Evolutionary conservation across 768 basidiomycete species (phyloP).

Genomic region (Boletus sp.): DNA sequence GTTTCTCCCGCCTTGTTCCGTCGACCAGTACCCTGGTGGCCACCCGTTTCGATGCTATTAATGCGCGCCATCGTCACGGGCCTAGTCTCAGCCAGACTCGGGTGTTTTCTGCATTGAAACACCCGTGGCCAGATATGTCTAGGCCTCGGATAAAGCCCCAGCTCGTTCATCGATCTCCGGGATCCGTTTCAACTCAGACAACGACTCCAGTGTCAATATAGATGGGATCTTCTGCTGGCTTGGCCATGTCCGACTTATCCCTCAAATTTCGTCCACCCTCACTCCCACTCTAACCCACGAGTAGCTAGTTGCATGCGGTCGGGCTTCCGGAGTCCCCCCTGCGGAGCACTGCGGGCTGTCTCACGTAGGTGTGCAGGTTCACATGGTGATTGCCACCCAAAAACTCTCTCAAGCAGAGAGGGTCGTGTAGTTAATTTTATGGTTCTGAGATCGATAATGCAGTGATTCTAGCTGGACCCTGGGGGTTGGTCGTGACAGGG

Average conservation of each 20-base stretch:
- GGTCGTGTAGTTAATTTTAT: slow-evolving; percentile 4
- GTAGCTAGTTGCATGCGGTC: neutral
- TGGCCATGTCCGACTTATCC: neutral
- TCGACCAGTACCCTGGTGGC: neutral
- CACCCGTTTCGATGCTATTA: neutral
- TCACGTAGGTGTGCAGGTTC: neutral
- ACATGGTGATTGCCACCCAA: slow-evolving; percentile 8
- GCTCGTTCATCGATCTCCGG: neutral
- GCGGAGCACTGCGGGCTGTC: neutral
- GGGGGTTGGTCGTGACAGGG: neutral
- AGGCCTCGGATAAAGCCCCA: neutral
- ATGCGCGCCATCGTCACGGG: neutral
- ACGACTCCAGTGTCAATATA: neutral
- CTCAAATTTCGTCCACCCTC: neutral
- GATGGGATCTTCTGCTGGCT: neutral
- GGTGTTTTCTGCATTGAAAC: neutral
- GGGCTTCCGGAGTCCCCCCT: slow-evolving; percentile 1
- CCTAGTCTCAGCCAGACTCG: neutral
- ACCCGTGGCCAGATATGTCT: neutral
- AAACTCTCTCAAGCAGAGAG: slow-evolving; percentile 1
- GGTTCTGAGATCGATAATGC: slow-evolving; percentile 11
- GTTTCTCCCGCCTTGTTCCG: neutral
- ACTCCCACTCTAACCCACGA: slow-evolving; percentile 11
- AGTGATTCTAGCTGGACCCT: slow-evolving; percentile 10
- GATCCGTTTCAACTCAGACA: neutral